Base-by-base conservation (phyloP, 164 flowering plant species). In the Euptelea pleiosperma region DNA sequence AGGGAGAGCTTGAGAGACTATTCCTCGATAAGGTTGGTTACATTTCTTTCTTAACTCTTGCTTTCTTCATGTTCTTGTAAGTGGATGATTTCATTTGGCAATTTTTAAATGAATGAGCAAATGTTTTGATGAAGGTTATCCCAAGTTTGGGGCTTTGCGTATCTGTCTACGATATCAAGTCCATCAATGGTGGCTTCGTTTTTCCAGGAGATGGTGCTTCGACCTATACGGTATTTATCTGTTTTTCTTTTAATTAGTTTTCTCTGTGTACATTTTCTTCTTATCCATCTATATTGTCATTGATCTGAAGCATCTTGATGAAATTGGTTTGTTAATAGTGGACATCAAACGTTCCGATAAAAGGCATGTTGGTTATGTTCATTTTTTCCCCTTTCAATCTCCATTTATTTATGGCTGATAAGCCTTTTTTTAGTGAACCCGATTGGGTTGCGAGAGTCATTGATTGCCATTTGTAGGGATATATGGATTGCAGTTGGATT, bases 151-250 rank as follows among this genome's bases (percentile, higher is more conserved):
- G 96, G 26, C 85, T 88, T 21, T 82, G 87, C 61, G 45, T 87
- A 25, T 84, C 91, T 5, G 67, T 91, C 2, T 82, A 84, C 49
- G 93, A 84, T 64, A 76, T 87, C 49, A 52, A 48, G 34, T 60
- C 74, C 4, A 73, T 86, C 33, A 64, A 79, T 14, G 94, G 91
- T 7, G 96, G 96, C 30, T 77, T 79, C 69, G 65, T 91, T 24
- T 71, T 61, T 63, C 71, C 88, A 2, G 79, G 82, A n/a, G 85
- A 83, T 47, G 97, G 96, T 31, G 82, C 86, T 69, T 69, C 96
- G 0, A 88, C 91, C 37, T 84, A 84, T 57, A 72, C 75, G 64
- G 96, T 85, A 70, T 52, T 52, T 58, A n/a, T n/a, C n/a, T n/a
- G n/a, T 45, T 14, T 4, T 25, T 30, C 31, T 16, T 52, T n/a